Base-by-base conservation (phyloP, 139 green algal genomes). In the Tetradesmus obliquus region DNA sequence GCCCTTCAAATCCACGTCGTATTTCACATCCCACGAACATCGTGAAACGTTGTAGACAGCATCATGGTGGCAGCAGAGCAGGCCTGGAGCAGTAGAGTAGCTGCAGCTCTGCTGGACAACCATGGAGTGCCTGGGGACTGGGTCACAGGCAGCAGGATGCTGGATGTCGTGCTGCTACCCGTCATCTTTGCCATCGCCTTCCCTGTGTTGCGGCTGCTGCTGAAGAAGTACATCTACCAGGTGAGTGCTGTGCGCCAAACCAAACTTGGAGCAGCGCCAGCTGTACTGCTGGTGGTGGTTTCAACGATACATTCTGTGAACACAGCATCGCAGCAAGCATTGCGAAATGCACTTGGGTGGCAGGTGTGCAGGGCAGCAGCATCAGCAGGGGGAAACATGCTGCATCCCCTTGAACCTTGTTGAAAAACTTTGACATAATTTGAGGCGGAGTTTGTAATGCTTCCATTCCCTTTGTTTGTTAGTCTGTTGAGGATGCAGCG, bases 181-280 rank as follows among this genome's bases (percentile, higher is more conserved):
- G 22, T 94, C 7, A 5, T 94, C 2, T 94, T 95, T 51, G 94
- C 94, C 3, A 15, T 94, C 1, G 20, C 71, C 6, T 93, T 95
- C 51, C 93, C 93, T 1, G 0, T 94, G 13, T 0, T 95, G 24
- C 90, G 93, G 0, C 1, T n/a, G 0, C 4, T 94, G 1, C 91
- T 95, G 6, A 54, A 69, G 8, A 74, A 13, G 0, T 82, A 62
- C 2, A 15, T 95, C 0, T 95, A 91, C 86, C 54, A 94, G 93
- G 94, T 94, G 24, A 24, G 89, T 53, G 53, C 51, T 32, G 87
- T 7, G 2, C 10, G 17, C 12, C 72, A 53, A 45, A 1, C 51
- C 4, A 32, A 5, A 76, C 32, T 45, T 45, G 32, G 32, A 45
- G 32, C 17, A 6, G 66, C 2, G 66, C 66, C 66, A 76, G 66